Evolutionary conservation across 345 rosid species (phyloP).

Genomic region (Hevea brasiliensis): DNA sequence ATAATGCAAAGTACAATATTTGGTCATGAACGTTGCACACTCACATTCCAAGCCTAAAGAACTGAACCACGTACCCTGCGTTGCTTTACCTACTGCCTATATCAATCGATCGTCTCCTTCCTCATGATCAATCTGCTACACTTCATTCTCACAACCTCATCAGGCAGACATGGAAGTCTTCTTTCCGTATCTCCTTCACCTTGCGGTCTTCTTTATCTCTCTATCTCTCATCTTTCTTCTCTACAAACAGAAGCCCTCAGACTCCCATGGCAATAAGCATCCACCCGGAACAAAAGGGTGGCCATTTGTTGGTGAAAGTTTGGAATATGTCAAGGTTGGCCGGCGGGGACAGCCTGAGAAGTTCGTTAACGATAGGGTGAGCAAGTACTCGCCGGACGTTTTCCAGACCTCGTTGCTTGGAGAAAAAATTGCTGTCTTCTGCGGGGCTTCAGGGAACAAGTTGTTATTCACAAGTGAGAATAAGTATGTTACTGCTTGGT

Average conservation of each 20-base stretch:
- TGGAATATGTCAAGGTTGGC: conserved; percentile 14
- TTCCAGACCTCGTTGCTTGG: conserved; percentile 30
- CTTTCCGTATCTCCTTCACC: conserved; percentile 20
- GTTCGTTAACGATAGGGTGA: conserved; percentile 31
- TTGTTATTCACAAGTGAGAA: conserved; percentile 36
- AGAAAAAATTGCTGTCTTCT: conserved; percentile 29
- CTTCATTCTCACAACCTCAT: background rate
- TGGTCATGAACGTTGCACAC: background rate
- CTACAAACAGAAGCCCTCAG: conserved; percentile 2
- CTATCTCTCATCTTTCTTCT: conserved; percentile 7
- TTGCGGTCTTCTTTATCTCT: conserved; percentile 16
- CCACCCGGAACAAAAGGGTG: conserved; percentile 27
- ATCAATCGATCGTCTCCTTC: background rate
- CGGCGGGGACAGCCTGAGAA: conserved; percentile 21
- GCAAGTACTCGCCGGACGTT: conserved; percentile 29
- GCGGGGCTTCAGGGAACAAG: conserved; percentile 35
- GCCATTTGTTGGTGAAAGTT: conserved; percentile 29
- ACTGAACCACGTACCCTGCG: background rate
- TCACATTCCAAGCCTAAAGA: background rate
- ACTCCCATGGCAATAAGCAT: background rate
- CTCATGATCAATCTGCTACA: background rate
- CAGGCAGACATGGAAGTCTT: background rate
- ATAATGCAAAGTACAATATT: too few species aligned
- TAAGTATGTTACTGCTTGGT: conserved; percentile 35
- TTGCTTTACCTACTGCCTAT: background rate